Conservation (phyloP, 2,329 filamentous ascomycete species). For the Pseudogymnoascus sp. region DNA sequence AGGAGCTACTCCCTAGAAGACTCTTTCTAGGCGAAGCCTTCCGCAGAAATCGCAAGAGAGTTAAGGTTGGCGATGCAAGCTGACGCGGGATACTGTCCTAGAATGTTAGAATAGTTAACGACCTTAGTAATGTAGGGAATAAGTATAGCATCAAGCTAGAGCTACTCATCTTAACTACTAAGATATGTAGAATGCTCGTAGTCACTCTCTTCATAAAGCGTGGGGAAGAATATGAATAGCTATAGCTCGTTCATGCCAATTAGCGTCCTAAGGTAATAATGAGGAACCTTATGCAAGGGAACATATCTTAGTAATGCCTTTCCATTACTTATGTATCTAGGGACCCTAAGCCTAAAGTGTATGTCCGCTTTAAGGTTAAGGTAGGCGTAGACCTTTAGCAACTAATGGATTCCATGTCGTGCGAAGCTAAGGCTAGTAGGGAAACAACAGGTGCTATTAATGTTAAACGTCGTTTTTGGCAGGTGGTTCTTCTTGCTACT, state of each 20-base stretch:
- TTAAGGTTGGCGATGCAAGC: neutral
- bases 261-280: neutral
- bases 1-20: neutral
- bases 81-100: neutral
- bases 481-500: neutral
- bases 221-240: neutral
- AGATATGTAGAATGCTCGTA: neutral
- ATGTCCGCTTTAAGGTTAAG: neutral
- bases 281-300: neutral
- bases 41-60: neutral
- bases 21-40: neutral
- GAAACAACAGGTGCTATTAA: neutral
- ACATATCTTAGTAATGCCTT: neutral
- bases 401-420: neutral
- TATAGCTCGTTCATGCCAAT: neutral
- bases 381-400: neutral
- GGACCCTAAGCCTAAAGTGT: neutral
- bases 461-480: neutral
- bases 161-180: neutral
- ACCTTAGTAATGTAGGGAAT: neutral
- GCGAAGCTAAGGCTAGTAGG: neutral
- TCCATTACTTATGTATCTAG: neutral
- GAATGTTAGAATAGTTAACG: neutral
- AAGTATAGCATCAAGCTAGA: neutral
- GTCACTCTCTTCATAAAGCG: neutral